phyloP scores from a whole-genome alignment of 1,284 basidiomycete species.

The Cryptococcus sp. region DNA sequence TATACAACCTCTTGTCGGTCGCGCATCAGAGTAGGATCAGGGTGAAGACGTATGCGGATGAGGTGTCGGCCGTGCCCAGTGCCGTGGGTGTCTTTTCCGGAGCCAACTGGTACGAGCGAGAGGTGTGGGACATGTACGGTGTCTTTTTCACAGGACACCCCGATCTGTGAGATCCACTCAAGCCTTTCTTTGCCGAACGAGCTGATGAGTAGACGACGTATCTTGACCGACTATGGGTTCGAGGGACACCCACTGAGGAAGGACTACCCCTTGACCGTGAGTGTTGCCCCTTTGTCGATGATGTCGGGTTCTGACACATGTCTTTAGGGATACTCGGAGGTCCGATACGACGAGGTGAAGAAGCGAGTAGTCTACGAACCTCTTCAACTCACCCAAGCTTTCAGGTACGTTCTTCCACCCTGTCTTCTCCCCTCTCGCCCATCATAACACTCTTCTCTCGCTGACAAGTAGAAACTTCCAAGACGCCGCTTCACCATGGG shows the following conservation, averaged over 20 bases:
- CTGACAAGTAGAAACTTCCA: slow-evolving; percentile 73
- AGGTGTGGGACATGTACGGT: slow-evolving; percentile 97
- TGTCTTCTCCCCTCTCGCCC: neutral
- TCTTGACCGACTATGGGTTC: slow-evolving; percentile 98
- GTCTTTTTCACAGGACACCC: slow-evolving; percentile 97
- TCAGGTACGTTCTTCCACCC: slow-evolving; percentile 59
- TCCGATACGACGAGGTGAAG: slow-evolving; percentile 96
- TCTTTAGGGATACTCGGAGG: slow-evolving; percentile 81
- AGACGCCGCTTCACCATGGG: slow-evolving; percentile 84
- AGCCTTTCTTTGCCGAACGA: neutral
- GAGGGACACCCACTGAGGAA: slow-evolving; percentile 97
- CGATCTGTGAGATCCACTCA: slow-evolving; percentile 65
- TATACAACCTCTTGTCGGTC: slow-evolving; percentile 89
- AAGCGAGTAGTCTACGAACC: slow-evolving; percentile 99
- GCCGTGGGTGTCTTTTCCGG: slow-evolving; percentile 73
- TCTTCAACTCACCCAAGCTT: slow-evolving; percentile 94
- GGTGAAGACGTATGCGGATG: slow-evolving; percentile 96
- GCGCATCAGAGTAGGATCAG: slow-evolving; percentile 70
- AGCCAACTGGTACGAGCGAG: slow-evolving; percentile 96
- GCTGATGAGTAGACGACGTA: slow-evolving; percentile 63
- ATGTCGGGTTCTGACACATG: neutral
- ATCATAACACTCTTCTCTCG: neutral
- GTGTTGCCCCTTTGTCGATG: no score
- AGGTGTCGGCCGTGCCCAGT: slow-evolving; percentile 90
- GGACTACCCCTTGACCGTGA: slow-evolving; percentile 91